Evolutionary conservation across 2,329 filamentous ascomycete genomes (phyloP), one percentile per base, ranked within the genome.

Genomic region (Paecilomyces sp.): DNA sequence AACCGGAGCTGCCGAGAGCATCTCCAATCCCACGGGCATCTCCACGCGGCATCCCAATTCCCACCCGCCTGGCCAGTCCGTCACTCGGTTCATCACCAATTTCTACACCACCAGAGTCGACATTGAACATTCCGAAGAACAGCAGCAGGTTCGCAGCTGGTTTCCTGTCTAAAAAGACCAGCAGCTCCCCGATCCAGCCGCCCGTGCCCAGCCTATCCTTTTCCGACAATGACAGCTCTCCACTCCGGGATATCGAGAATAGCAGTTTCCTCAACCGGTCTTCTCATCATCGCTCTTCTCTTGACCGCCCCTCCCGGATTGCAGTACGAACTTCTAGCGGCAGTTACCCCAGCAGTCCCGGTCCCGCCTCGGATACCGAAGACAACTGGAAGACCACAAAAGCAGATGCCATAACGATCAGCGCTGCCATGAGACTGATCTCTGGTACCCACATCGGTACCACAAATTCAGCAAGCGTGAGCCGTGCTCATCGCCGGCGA

Each of bases 71-170:
- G 60, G 63, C 66, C 54, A 76, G 72, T 54, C 70, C 74, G 33
- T 73, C 71, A 3, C 72, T 75, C 31, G 80, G 82, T 58, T 83
- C 82, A 8, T 85, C 86, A 33, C 85, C 81, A 52, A 79, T 82
- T 68, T 87, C 75, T 62, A 81, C 74, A 67, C 83, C 71, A 71
- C 85, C 82, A 33, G 79, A 84, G 57, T 77, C 85, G 0, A 86
- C 85, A 2, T 76, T 88, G 36, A 83, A 88, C 51, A 72, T 86
- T 36, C 84, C 83, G 61, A 82, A 81, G 67, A 90, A 90, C 67
- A 84, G 85, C 56, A 89, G 84, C 75, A 85, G 93, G 52, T 97
- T 97, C 77, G 90, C 96, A 67, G 84, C 92, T 1, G 93, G 93
- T 4, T 96, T 96, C 73, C 78, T 97, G 25, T 86, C 90, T 0